Evolutionary conservation across 2,329 filamentous ascomycete species (phyloP).

Genomic region (Venturiaceae sp.): DNA sequence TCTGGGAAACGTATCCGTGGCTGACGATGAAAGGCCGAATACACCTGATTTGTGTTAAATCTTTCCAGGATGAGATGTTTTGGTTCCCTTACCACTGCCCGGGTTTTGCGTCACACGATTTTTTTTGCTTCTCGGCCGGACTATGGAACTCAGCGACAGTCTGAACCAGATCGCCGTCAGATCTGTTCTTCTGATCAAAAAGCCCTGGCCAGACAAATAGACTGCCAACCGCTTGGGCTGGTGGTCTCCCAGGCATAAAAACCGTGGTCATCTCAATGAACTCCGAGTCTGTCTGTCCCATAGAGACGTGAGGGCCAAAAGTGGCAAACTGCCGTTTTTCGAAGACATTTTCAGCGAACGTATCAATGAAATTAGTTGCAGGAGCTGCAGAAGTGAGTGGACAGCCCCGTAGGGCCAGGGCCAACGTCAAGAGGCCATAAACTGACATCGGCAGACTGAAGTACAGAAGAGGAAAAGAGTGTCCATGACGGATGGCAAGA

Average conservation of each 20-base stretch:
- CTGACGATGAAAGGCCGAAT: conserved; percentile 5
- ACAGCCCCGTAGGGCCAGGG: not conserved
- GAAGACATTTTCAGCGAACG: not conserved
- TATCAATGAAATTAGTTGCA: not conserved
- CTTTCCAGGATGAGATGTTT: not conserved
- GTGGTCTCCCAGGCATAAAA: conserved; percentile 3
- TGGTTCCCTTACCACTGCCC: not conserved
- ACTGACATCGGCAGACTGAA: not conserved
- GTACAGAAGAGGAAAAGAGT: not conserved
- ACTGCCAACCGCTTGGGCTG: not conserved
- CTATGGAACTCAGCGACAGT: conserved; percentile 2
- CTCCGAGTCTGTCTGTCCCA: conserved; percentile 4
- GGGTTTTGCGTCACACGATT: not conserved
- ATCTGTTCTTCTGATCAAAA: conserved; percentile 1
- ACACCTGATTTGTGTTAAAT: not conserved
- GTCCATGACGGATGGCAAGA: too few relatives aligned
- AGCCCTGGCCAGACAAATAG: conserved; percentile 6
- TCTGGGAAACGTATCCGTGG: not conserved
- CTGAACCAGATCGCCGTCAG: conserved; percentile 4
- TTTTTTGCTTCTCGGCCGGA: not conserved
- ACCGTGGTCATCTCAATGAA: not conserved
- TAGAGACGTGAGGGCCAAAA: conserved; percentile 3
- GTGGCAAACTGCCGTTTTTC: not conserved
- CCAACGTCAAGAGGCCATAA: not conserved
- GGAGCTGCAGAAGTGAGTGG: not conserved